phyloP scores from a whole-genome alignment of 257 asterid genomes.

The Craterostigma plantagineum region DNA sequence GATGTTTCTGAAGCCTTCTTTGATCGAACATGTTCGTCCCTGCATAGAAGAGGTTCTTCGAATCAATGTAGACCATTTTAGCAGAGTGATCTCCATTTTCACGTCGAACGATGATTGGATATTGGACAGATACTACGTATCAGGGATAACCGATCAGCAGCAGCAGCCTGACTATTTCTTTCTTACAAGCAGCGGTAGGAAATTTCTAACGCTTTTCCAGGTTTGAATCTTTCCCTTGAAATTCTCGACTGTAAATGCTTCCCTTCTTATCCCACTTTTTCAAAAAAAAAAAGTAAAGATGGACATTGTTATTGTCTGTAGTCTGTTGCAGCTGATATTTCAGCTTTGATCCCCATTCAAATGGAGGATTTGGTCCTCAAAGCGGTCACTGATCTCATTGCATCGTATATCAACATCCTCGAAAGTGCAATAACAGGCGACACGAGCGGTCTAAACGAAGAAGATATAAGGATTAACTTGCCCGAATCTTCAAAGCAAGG shows the following conservation, averaged over 20 bases:
- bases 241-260: too few species aligned
- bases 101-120: slow-evolving; percentile 49
- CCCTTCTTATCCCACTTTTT: too few species aligned
- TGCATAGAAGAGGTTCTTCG: slow-evolving; percentile 24
- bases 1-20: slow-evolving; percentile 20
- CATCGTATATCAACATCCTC: slow-evolving; percentile 25
- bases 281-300: too few species aligned
- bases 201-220: slow-evolving; percentile 55
- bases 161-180: slow-evolving; percentile 33
- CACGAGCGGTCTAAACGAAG: slow-evolving; percentile 10
- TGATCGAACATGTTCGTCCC: slow-evolving; percentile 30
- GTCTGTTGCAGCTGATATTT: slow-evolving; percentile 29
- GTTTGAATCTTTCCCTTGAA: slow-evolving; percentile 26
- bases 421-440: slow-evolving; percentile 29
- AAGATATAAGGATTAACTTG: slow-evolving; percentile 15
- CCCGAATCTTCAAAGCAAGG: slow-evolving; percentile 27
- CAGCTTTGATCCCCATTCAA: slow-evolving; percentile 30
- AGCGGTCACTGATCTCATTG: slow-evolving; percentile 32
- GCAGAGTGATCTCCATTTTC: slow-evolving; percentile 35
- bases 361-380: slow-evolving; percentile 48
- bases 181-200: slow-evolving; percentile 60
- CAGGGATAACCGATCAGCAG: slow-evolving; percentile 23
- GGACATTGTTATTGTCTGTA: slow-evolving; percentile 5
- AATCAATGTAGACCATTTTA: slow-evolving; percentile 36
- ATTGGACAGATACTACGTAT: slow-evolving; percentile 32